phyloP scores from a whole-genome alignment of 306 rosid genomes.

The Cyclanthera cordifolia region DNA sequence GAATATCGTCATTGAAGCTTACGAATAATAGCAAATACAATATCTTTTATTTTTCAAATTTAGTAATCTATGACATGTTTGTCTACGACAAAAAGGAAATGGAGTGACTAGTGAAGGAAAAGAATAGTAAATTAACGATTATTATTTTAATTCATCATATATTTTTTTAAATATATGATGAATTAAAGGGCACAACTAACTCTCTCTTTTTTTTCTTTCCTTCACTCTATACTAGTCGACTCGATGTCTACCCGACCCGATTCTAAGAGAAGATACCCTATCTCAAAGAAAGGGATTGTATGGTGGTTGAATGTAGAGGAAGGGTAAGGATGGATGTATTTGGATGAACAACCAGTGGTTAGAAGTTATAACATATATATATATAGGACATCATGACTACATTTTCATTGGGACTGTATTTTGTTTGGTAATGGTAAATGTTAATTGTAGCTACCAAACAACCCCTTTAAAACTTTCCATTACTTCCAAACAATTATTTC shows the following conservation, averaged over 20 bases:
- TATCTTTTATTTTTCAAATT: no score
- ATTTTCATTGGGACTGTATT: neutral
- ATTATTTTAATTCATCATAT: no score
- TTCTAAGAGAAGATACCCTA: neutral
- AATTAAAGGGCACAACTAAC: no score
- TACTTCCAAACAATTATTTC: conserved; percentile 3
- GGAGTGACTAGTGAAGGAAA: no score
- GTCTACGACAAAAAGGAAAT: no score
- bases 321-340: neutral
- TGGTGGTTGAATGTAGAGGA: neutral
- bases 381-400: neutral
- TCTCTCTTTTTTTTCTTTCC: no score
- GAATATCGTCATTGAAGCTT: no score
- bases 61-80: no score
- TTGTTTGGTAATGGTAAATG: neutral
- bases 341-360: conserved; percentile 6
- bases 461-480: neutral
- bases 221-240: no score
- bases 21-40: no score
- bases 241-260: neutral
- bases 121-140: no score
- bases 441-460: neutral
- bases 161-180: no score
- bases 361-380: neutral
- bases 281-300: neutral